Evolutionary conservation across 768 basidiomycete genomes (phyloP).

Genomic region (Dentipellis sp.): DNA sequence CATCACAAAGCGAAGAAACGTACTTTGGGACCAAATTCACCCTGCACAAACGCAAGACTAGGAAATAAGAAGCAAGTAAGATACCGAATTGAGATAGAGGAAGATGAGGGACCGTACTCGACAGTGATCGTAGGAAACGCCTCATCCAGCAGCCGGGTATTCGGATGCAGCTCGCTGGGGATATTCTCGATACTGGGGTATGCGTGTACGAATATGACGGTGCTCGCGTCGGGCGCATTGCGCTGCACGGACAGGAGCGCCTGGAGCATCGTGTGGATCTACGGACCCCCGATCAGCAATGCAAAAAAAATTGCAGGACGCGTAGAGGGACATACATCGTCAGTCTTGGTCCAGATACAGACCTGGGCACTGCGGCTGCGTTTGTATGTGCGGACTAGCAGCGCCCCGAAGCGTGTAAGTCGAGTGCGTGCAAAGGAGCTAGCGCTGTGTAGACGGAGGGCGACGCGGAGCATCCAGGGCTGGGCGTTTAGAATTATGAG

Average conservation of each 20-base stretch:
- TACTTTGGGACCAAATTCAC: constrained; percentile 7
- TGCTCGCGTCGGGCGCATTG: constrained; percentile 12
- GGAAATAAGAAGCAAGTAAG: background rate
- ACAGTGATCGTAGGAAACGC: constrained; percentile 15
- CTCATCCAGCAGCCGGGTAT: constrained; percentile 14
- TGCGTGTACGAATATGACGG: constrained; percentile 12
- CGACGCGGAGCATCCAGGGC: constrained; percentile 2
- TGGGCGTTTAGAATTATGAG: constrained; percentile 8
- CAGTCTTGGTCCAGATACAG: constrained; percentile 15
- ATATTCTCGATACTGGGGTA: constrained; percentile 8
- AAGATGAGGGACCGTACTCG: constrained; percentile 3
- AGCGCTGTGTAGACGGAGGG: constrained; percentile 3
- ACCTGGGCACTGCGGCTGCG: constrained; percentile 7
- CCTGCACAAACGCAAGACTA: constrained; percentile 11
- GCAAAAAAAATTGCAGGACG: background rate
- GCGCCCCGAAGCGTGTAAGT: background rate
- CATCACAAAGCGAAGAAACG: background rate
- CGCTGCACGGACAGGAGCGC: constrained; percentile 11
- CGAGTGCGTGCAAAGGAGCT: constrained; percentile 5
- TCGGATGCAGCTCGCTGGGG: constrained; percentile 14
- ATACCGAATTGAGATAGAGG: background rate
- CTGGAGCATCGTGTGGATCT: constrained; percentile 14
- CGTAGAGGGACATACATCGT: constrained; percentile 6
- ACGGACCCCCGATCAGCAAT: background rate
- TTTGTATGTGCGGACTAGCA: constrained; percentile 8